phyloP scores from a whole-genome alignment of 805 yeast genomes.

The Saccharomycopsis oosterbeekiorum region DNA sequence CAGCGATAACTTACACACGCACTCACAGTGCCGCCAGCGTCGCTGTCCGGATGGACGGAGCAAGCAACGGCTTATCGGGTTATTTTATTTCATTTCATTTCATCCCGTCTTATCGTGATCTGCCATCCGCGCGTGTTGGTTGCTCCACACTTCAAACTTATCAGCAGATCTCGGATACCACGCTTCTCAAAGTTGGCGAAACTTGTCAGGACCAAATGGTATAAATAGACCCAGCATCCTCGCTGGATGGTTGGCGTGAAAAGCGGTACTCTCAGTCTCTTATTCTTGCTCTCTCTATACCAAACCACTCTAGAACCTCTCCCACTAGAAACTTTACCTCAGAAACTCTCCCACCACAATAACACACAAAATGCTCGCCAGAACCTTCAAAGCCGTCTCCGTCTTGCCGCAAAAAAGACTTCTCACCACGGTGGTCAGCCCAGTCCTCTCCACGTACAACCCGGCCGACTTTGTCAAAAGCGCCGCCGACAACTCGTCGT shows the following conservation, averaged over 20 bases:
- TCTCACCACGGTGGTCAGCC: background rate
- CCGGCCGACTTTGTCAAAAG: background rate
- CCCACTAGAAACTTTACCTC: no score
- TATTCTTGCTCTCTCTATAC: background rate
- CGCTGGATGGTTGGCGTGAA: no score
- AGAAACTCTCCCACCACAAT: background rate
- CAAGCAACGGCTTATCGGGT: no score
- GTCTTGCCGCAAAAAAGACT: background rate
- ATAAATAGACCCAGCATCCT: background rate
- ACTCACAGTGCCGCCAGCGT: no score
- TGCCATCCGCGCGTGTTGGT: background rate
- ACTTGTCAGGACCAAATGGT: background rate
- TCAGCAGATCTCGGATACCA: no score
- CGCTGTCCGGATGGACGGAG: no score
- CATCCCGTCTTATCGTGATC: no score
- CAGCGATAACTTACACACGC: no score
- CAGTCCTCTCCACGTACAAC: background rate
- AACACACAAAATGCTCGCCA: background rate
- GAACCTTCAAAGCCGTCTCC: background rate
- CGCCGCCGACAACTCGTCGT: background rate
- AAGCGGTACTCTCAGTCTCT: no score
- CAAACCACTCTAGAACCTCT: no score
- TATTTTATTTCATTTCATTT: no score
- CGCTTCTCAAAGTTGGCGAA: no score
- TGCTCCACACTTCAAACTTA: background rate